Percentiles rank a stretch among this genome's conserved stretches.
phyloP scores from a whole-genome alignment of 768 basidiomycete species.

The Leccinellum luteum region DNA sequence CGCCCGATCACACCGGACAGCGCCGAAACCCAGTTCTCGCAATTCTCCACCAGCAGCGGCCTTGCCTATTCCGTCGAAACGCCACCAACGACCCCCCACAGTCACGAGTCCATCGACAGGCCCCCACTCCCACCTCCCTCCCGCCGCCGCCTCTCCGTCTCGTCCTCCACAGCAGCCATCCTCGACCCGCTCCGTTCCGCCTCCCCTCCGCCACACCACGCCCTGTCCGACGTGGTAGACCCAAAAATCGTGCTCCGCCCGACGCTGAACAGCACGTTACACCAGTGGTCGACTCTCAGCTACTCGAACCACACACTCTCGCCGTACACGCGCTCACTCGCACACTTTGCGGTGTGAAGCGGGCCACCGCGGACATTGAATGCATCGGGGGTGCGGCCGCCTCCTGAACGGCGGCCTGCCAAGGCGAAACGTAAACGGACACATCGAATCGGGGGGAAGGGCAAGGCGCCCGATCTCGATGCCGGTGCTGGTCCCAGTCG shows the following conservation, averaged over 20 bases:
- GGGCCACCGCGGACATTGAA: constrained; percentile 60
- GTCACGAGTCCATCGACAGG: constrained; percentile 19
- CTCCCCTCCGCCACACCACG: constrained; percentile 34
- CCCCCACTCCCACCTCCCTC: constrained; percentile 9
- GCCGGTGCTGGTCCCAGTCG: not conserved
- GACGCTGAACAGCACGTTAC: constrained; percentile 68
- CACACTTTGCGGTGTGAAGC: constrained; percentile 90
- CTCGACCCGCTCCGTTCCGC: constrained; percentile 34
- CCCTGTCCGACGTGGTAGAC: constrained; percentile 35
- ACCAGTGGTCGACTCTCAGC: constrained; percentile 82
- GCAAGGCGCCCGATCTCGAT: not conserved
- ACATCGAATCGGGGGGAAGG: constrained; percentile 51
- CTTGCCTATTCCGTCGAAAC: constrained; percentile 45
- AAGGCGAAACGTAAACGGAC: constrained; percentile 78
- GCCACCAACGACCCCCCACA: constrained; percentile 36
- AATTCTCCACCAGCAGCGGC: constrained; percentile 44
- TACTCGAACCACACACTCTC: constrained; percentile 92
- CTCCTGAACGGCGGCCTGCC: constrained; percentile 50
- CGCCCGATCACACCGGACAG: constrained; percentile 51
- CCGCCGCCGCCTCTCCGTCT: constrained; percentile 35
- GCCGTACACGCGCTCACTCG: constrained; percentile 86
- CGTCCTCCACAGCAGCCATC: constrained; percentile 24
- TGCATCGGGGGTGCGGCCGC: constrained; percentile 32
- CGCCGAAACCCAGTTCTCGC: constrained; percentile 47
- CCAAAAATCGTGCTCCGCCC: constrained; percentile 66